Percentiles rank a stretch among this genome's conserved stretches.
Conservation (phyloP, 768 basidiomycete species). For the Kwoniella bestiolae region DNA sequence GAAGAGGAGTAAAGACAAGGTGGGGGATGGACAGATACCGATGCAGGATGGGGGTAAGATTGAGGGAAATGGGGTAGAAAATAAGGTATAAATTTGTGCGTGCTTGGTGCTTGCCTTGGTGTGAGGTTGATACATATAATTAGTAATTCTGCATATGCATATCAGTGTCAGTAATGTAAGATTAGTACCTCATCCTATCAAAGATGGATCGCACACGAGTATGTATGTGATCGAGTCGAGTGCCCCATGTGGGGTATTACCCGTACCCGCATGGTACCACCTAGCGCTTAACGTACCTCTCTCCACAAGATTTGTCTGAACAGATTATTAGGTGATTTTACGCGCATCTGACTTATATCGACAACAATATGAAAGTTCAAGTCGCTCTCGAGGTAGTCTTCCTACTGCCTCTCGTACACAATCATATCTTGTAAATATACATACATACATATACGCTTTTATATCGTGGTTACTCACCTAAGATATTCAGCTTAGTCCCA, state of each 20-base stretch:
- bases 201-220: too few relatives aligned
- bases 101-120: too few relatives aligned
- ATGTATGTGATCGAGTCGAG: neutral
- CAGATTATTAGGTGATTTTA: neutral
- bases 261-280: conserved; percentile 4
- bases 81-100: neutral
- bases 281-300: neutral
- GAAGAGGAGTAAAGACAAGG: conserved; percentile 2
- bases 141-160: neutral
- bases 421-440: too few relatives aligned
- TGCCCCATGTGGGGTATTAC: neutral
- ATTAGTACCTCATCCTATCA: too few relatives aligned
- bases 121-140: neutral
- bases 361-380: neutral
- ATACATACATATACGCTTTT: too few relatives aligned
- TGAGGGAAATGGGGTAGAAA: neutral
- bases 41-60: neutral
- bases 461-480: too few relatives aligned
- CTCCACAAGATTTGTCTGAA: neutral
- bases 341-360: neutral
- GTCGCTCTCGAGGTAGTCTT: too few relatives aligned
- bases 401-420: too few relatives aligned
- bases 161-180: neutral
- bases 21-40: neutral
- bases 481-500: too few relatives aligned